phyloP scores from a whole-genome alignment of 1,139 yeast genomes.

The Taphrina pruni region DNA sequence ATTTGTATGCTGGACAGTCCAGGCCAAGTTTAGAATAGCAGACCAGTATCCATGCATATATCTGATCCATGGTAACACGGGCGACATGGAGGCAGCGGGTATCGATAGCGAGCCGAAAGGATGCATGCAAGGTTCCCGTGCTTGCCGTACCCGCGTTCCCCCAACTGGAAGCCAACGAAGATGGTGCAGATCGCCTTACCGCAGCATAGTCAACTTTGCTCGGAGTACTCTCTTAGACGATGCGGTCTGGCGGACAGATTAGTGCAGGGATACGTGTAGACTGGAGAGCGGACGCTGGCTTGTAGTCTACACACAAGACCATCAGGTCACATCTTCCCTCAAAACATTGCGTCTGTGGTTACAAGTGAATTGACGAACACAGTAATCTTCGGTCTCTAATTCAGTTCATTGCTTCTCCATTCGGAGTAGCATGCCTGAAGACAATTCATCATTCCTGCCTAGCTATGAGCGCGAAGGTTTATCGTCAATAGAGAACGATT shows the following conservation, averaged over 20 bases:
- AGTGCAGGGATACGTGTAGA: not conserved
- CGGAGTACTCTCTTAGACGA: not conserved
- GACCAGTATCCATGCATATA: too few species aligned
- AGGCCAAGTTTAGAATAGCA: too few species aligned
- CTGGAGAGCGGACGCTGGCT: not conserved
- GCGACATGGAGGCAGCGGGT: not conserved
- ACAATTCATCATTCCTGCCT: slow-evolving; percentile 17
- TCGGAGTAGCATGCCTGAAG: slow-evolving; percentile 18
- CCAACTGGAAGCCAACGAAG: slow-evolving; percentile 9
- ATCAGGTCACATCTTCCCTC: not conserved
- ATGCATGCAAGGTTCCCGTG: not conserved
- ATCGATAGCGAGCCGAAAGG: not conserved
- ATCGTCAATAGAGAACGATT: slow-evolving; percentile 19
- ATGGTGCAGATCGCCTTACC: slow-evolving; percentile 5
- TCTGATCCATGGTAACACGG: too few species aligned
- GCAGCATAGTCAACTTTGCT: not conserved
- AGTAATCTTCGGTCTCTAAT: not conserved
- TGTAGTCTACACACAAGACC: not conserved
- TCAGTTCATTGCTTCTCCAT: not conserved
- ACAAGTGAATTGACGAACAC: too few species aligned
- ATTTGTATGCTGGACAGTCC: too few species aligned
- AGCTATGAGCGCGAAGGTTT: slow-evolving; percentile 24
- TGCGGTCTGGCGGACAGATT: not conserved
- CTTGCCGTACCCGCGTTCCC: not conserved
- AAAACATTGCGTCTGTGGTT: too few species aligned